phyloP scores from a whole-genome alignment of 805 yeast species.

The Ogataea paraovalis region DNA sequence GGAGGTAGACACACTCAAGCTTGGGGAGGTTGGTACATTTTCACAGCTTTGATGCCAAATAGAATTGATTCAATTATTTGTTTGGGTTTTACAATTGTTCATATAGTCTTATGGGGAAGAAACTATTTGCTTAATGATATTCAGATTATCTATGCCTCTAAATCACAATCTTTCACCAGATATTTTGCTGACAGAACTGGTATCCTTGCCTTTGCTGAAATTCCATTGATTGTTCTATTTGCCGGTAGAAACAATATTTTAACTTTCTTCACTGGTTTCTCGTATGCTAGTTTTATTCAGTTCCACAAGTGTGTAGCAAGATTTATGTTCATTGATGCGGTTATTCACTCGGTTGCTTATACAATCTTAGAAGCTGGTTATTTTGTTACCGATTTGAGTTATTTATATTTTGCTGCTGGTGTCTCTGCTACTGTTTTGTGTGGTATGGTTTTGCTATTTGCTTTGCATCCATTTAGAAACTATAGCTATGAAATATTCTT shows the following conservation, averaged over 20 bases:
- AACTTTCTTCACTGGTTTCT: conserved; percentile 41
- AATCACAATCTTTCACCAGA: conserved; percentile 31
- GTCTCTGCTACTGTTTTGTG: conserved; percentile 39
- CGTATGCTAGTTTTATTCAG: conserved; percentile 40
- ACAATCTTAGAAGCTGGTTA: conserved; percentile 18
- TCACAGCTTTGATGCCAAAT: conserved; percentile 27
- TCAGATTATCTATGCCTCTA: conserved; percentile 27
- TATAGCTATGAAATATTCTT: conserved; percentile 58
- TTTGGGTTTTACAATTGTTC: conserved; percentile 24
- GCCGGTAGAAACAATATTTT: conserved; percentile 46
- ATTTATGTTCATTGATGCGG: conserved; percentile 35
- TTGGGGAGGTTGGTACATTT: conserved; percentile 14
- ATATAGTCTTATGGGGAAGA: conserved; percentile 21
- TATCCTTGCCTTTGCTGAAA: conserved; percentile 33
- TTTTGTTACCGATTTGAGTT: conserved; percentile 7
- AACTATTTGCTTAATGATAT: conserved; percentile 9
- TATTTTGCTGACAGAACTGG: conserved; percentile 36
- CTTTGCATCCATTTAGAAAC: conserved; percentile 48
- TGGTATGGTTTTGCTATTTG: conserved; percentile 43
- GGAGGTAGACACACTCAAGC: conserved; percentile 17
- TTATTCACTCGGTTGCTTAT: conserved; percentile 38
- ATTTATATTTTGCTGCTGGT: conserved; percentile 29
- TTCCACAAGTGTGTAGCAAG: conserved; percentile 69
- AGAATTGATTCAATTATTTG: conserved; percentile 31
- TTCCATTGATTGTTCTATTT: conserved; percentile 41